Evolutionary conservation across 805 yeast genomes (phyloP), one percentile per base, ranked within the genome.

Genomic region (Myxozyma udenii): DNA sequence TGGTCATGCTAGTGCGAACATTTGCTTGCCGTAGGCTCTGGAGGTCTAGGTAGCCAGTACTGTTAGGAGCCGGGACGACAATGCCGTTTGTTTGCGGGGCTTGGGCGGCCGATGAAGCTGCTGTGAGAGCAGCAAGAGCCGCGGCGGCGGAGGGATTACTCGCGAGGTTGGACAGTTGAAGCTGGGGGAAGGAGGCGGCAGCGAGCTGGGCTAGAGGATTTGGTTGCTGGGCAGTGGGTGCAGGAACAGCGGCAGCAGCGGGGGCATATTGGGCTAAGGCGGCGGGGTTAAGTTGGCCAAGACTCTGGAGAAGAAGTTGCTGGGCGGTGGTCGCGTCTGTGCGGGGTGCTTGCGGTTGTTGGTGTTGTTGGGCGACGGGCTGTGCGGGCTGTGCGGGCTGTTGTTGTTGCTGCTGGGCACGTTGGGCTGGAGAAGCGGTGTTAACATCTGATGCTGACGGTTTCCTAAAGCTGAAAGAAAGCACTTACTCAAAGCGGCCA

Each of bases 401-500:
- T 22, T 41, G 49, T 35, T 47, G 56, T 39, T 53, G 57, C 28
- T 52, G 55, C 26, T 50, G 57, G 21, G 57, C 60, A 33, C 60
- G 42, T 45, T 54, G 58, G 11, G 58, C 60, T 55, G 43, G 16
- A 41, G 45, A n/a, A 3, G 33, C 3, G 28, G 19, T 12, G 36
- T 23, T 21, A 16, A 23, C n/a, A 40, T 33, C 7, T 4, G 5
- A 9, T 4, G 18, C 43, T 21, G 33, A 5, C 22, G 14, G 26
- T 43, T n/a, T 22, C 14, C 30, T 30, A 37, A n/a, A 46, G 11
- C 18, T 4, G 18, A 4, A 38, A 24, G 16, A 26, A 5, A 25
- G 9, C 26, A 44, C 57, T n/a, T 55, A 55, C 60, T 55, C 18
- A 55, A 32, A 16, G 58, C 58, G 11, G 58, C 60, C n/a, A 55